These are phyloP conservation scores for Fusarium sp. DNA, from an alignment of 2,329 filamentous ascomycete species.

Conservation along the genomic window DNA sequence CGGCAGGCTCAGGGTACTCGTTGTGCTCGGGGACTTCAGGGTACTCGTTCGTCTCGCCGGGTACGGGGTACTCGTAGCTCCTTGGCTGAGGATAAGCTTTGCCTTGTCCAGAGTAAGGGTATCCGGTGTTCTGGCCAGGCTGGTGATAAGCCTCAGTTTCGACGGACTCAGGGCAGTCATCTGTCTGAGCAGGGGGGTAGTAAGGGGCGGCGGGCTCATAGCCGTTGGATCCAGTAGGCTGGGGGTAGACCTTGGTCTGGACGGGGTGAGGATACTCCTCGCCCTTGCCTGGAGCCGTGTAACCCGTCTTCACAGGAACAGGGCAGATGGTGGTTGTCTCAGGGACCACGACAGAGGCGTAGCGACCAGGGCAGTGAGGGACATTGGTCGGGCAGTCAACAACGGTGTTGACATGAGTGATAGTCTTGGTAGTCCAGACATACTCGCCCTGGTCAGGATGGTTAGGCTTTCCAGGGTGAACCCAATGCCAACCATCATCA, in stretches of 20 bases:
- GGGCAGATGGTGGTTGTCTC: conserved; percentile 60
- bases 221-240: neutral
- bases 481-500: conserved; percentile 52
- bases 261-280: neutral
- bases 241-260: neutral
- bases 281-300: conserved; percentile 14
- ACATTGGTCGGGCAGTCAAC: conserved; percentile 53
- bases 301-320: conserved; percentile 47
- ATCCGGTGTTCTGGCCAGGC: neutral
- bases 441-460: conserved; percentile 43
- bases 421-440: conserved; percentile 57
- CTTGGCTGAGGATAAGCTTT: neutral
- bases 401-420: conserved; percentile 54
- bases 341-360: conserved; percentile 53
- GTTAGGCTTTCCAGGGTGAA: conserved; percentile 47
- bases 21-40: neutral
- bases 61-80: neutral
- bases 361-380: conserved; percentile 53
- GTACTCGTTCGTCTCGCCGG: neutral
- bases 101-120: neutral
- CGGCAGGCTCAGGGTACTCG: conserved; percentile 3
- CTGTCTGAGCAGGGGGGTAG: neutral
- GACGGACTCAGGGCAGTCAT: neutral
- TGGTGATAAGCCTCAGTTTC: neutral
- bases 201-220: neutral